Evolutionary conservation across 257 asterid species (phyloP), one percentile per base, ranked within the genome.

Genomic region (Hygrophila difformis): DNA sequence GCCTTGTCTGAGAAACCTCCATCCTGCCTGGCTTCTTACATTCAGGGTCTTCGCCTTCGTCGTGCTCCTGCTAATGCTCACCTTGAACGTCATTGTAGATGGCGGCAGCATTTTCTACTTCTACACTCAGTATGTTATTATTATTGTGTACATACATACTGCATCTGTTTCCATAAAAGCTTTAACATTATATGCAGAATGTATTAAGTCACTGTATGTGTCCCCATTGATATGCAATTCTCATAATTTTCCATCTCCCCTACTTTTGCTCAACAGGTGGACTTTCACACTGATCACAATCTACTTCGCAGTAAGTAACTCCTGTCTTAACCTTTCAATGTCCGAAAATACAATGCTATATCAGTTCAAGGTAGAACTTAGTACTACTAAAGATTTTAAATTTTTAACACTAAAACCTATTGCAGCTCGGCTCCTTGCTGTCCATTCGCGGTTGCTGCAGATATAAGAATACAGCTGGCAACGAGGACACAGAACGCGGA

Each of bases 371-470:
- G n/a, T n/a, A n/a, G n/a, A n/a, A n/a, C n/a, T n/a, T n/a, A n/a
- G n/a, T n/a, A n/a, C n/a, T n/a, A n/a, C n/a, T n/a, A n/a, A n/a
- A n/a, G n/a, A n/a, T n/a, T n/a, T n/a, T n/a, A n/a, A n/a, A n/a
- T n/a, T 22, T 31, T 19, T 66, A 34, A 71, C 49, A 44, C 23
- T 49, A 17, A 18, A 42, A 39, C 12, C 12, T 10, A n/a, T 18
- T 73, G 63, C 39, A 85, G 97, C 82, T 89, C 43, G 97, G 97
- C 45, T 81, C 94, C 35, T 12, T 81, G 66, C 85, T 89, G 23
- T 89, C 97, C 16, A 58, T 77, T 49, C 76, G 63, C 11, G 96
- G 97, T 56, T 89, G 93, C 51, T 66, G 55, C 53, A 58, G 49
- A 3, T 64, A 69, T 47, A 70, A 55, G 34, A 55, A 66, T 12